Evolutionary conservation across 345 rosid genomes (phyloP).

Genomic region (Toxicodendron radicans): DNA sequence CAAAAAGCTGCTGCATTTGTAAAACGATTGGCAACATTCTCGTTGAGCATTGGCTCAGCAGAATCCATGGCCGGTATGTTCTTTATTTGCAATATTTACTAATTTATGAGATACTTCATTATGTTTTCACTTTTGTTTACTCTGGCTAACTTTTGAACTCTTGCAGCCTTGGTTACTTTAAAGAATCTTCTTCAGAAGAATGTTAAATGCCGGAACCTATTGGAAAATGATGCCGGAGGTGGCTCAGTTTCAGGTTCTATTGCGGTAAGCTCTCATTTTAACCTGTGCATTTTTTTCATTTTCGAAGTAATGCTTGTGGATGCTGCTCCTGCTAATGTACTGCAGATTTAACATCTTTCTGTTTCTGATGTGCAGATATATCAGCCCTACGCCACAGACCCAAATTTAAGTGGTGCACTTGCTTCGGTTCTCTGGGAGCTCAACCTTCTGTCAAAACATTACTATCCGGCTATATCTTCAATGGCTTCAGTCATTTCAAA

Average conservation of each 20-base stretch:
- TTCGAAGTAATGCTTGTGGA: no score
- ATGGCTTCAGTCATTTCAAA: slow-evolving; percentile 54
- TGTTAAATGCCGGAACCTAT: slow-evolving; percentile 78
- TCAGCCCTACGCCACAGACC: slow-evolving; percentile 81
- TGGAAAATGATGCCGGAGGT: slow-evolving; percentile 97
- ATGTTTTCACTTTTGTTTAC: background rate
- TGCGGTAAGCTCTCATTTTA: slow-evolving; percentile 49
- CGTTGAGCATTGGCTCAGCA: slow-evolving; percentile 76
- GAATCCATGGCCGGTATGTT: slow-evolving; percentile 85
- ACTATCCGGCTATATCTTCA: slow-evolving; percentile 69
- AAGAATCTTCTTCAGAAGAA: slow-evolving; percentile 82
- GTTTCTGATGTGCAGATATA: slow-evolving; percentile 52
- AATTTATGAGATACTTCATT: background rate
- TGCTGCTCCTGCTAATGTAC: no score
- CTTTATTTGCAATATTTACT: background rate
- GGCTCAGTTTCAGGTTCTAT: slow-evolving; percentile 93
- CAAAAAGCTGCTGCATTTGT: slow-evolving; percentile 96
- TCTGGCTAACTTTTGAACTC: slow-evolving; percentile 11
- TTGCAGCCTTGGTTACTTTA: slow-evolving; percentile 79
- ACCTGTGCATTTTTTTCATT: no score
- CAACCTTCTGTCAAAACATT: slow-evolving; percentile 72
- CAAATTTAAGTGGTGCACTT: slow-evolving; percentile 89
- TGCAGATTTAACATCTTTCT: background rate
- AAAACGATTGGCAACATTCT: slow-evolving; percentile 86
- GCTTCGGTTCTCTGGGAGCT: slow-evolving; percentile 96